A percentile compares a stretch with the other conserved stretches of the same genome.
Evolutionary conservation across 164 flowering plant genomes (phyloP).

Genomic region (Liriodendron chinense): DNA sequence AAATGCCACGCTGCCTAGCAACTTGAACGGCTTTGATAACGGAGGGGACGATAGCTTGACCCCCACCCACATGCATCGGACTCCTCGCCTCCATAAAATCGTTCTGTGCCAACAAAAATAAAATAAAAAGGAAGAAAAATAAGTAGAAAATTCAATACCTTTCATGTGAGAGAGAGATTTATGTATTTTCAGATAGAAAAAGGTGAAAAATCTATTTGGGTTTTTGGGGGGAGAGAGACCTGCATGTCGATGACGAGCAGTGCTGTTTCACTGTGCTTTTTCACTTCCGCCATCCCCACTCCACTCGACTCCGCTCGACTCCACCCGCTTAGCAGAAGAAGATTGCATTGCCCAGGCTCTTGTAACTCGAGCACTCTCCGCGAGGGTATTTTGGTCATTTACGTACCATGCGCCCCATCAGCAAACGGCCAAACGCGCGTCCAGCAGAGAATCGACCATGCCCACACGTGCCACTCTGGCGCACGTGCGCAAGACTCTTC

Average conservation of each 20-base stretch:
- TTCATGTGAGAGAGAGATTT: neutral
- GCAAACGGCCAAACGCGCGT: too few species aligned
- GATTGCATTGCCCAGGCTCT: too few species aligned
- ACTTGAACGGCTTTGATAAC: conserved; percentile 65
- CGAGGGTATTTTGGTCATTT: too few species aligned
- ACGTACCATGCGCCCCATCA: too few species aligned
- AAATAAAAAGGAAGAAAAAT: neutral
- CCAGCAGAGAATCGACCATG: too few species aligned
- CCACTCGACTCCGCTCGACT: too few species aligned
- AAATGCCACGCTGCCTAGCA: conserved; percentile 62
- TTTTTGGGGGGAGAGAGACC: conserved; percentile 28
- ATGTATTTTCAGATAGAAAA: neutral
- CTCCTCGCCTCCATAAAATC: conserved; percentile 62
- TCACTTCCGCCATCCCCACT: conserved; percentile 2
- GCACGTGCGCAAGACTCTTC: too few species aligned
- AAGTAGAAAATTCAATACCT: neutral
- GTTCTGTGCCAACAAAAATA: conserved; percentile 34
- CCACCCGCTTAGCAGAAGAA: too few species aligned
- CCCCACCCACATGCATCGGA: conserved; percentile 48
- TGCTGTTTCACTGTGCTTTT: conserved; percentile 55
- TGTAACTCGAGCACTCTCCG: too few species aligned
- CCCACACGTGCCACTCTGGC: too few species aligned
- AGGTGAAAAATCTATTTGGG: neutral
- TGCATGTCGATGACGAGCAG: conserved; percentile 90
- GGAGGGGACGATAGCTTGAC: conserved; percentile 70